These are phyloP conservation scores for Saprolegnia diclina DNA, from an alignment of 352 stramenopile genomes.

Conservation along the genomic window DNA sequence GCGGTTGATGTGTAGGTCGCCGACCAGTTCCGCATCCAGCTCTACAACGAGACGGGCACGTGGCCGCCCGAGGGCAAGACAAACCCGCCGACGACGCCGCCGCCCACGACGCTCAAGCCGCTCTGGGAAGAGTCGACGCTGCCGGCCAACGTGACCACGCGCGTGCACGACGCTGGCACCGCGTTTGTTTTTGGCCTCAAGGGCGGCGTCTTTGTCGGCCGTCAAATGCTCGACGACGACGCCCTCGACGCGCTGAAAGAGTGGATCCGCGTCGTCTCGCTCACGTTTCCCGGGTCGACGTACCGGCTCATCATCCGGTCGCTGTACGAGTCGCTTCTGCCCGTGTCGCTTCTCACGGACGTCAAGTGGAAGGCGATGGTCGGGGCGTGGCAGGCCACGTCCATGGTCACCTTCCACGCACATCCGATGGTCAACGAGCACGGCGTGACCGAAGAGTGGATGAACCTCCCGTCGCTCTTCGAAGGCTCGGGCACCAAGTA, in stretches of 20 bases:
- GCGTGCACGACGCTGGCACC: slow-evolving; percentile 64
- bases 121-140: slow-evolving; percentile 75
- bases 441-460: slow-evolving; percentile 51
- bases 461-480: slow-evolving; percentile 59
- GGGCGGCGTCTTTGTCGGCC: slow-evolving; percentile 68
- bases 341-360: slow-evolving; percentile 60
- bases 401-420: slow-evolving; percentile 44
- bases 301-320: slow-evolving; percentile 61
- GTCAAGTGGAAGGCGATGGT: slow-evolving; percentile 60
- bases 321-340: slow-evolving; percentile 43
- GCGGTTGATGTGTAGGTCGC: slow-evolving; percentile 37
- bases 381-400: slow-evolving; percentile 51
- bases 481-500: slow-evolving; percentile 56
- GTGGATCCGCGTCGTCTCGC: slow-evolving; percentile 65
- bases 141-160: slow-evolving; percentile 68
- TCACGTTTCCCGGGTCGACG: slow-evolving; percentile 64
- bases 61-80: slow-evolving; percentile 35
- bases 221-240: slow-evolving; percentile 64
- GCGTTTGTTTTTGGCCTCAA: slow-evolving; percentile 78
- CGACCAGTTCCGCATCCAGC: slow-evolving; percentile 48
- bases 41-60: slow-evolving; percentile 63
- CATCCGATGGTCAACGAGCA: slow-evolving; percentile 52
- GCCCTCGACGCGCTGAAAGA: slow-evolving; percentile 72
- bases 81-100: slow-evolving; percentile 16
- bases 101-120: slow-evolving; percentile 22